These are phyloP conservation scores for Eucalyptus shirleyi DNA, from an alignment of 345 rosid genomes.

Conservation along the genomic window DNA sequence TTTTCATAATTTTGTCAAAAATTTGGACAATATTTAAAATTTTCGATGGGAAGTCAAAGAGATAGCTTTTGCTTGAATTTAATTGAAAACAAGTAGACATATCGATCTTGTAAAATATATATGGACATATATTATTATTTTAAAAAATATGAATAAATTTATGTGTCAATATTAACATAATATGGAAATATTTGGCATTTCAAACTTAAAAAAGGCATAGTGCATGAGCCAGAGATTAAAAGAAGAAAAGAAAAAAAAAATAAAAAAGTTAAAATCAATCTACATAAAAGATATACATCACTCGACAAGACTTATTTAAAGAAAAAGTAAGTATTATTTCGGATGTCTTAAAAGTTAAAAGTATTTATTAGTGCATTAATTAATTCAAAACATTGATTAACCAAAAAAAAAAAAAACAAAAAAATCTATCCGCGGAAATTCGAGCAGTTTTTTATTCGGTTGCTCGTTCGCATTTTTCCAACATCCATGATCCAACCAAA, in stretches of 20 bases:
- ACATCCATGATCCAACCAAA: background rate
- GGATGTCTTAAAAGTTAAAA: background rate
- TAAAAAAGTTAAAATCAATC: background rate
- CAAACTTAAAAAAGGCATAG: too few relatives aligned
- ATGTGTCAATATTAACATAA: background rate
- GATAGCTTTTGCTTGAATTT: background rate
- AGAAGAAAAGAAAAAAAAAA: accelerated
- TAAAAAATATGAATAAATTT: background rate
- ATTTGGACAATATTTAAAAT: background rate
- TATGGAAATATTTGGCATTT: background rate
- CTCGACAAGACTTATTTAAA: background rate
- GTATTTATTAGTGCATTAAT: background rate
- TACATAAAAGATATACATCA: background rate
- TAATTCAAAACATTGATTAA: background rate
- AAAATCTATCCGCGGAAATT: background rate
- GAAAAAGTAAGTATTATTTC: background rate
- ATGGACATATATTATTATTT: background rate
- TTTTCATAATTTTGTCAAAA: background rate
- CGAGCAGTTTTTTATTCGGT: background rate
- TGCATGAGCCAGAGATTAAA: background rate
- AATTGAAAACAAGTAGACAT: background rate
- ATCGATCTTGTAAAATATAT: background rate
- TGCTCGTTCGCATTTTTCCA: background rate
- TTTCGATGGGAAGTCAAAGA: background rate
- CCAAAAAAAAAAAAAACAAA: background rate